Conservation (phyloP, 2,329 filamentous ascomycete species). For the Trichoderma pleuroti region DNA sequence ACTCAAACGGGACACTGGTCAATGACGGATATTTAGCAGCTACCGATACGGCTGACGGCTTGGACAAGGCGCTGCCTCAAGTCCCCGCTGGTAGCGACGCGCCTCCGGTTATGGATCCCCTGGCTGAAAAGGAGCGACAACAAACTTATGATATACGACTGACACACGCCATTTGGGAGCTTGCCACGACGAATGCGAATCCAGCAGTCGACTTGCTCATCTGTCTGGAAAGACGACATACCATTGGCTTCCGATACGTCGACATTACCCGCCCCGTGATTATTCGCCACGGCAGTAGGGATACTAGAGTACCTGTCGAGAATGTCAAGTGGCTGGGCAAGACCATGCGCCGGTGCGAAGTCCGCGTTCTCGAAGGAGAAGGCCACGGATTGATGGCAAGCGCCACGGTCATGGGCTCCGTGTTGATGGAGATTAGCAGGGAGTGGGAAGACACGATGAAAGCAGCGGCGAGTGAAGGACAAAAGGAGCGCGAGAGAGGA, state of each 20-base stretch:
- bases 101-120: constrained; percentile 52
- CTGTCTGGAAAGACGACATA: constrained; percentile 84
- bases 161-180: constrained; percentile 90
- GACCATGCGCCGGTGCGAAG: constrained; percentile 89
- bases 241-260: constrained; percentile 94
- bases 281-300: constrained; percentile 89
- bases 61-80: constrained; percentile 44
- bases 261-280: constrained; percentile 89
- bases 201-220: constrained; percentile 90
- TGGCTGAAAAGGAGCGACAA: constrained; percentile 69
- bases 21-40: constrained; percentile 24
- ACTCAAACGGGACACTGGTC: constrained; percentile 24
- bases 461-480: constrained; percentile 45
- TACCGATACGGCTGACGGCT: constrained; percentile 42
- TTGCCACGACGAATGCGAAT: constrained; percentile 87
- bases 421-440: constrained; percentile 89
- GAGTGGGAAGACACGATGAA: constrained; percentile 90
- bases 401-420: constrained; percentile 84
- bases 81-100: constrained; percentile 27
- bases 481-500: constrained; percentile 33
- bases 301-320: constrained; percentile 88
- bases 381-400: constrained; percentile 96
- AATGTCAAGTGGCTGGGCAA: constrained; percentile 94
- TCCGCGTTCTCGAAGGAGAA: constrained; percentile 84
- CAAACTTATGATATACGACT: constrained; percentile 76